Evolutionary conservation across 139 green algal species (phyloP).

Genomic region (Chlamydomonas schloesseri): DNA sequence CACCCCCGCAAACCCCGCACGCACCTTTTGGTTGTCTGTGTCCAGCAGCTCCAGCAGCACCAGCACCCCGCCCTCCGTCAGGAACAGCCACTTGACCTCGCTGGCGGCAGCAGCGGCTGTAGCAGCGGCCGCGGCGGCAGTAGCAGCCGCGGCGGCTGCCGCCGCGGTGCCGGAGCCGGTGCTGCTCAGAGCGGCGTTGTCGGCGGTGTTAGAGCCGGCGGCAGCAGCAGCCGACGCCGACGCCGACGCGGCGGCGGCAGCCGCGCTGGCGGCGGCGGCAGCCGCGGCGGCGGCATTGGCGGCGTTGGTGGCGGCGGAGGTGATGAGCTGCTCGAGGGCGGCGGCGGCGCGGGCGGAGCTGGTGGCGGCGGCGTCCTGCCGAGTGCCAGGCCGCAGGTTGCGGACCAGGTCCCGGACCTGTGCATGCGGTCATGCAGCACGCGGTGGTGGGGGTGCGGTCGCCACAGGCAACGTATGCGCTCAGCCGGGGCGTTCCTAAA

Average conservation of each 20-base stretch:
- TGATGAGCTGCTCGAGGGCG: conserved; percentile 33
- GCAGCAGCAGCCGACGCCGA: neutral
- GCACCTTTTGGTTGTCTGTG: conserved; percentile 61
- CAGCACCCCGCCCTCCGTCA: conserved; percentile 74
- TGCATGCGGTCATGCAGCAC: too few species aligned
- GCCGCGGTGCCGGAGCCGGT: conserved; percentile 16
- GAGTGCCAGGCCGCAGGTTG: conserved; percentile 59
- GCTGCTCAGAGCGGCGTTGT: neutral
- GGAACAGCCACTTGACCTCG: conserved; percentile 64
- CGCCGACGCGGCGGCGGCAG: conserved; percentile 8
- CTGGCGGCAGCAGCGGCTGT: conserved; percentile 23
- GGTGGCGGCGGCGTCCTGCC: conserved; percentile 41
- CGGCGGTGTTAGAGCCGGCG: neutral
- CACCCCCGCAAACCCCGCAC: too few species aligned
- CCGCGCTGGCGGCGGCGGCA: neutral
- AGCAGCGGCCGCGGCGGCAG: neutral
- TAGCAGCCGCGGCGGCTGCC: neutral
- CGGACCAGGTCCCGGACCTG: conserved; percentile 75
- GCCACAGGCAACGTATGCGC: too few species aligned
- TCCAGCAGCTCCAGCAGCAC: conserved; percentile 84
- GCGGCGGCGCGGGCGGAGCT: conserved; percentile 5
- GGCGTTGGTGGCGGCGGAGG: conserved; percentile 19
- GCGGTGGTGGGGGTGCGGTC: too few species aligned
- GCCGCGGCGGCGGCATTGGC: too few species aligned
- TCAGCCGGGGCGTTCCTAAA: too few species aligned